phyloP scores from a whole-genome alignment of 495 filamentous ascomycete genomes.

The Sphaerosporella brunnea region DNA sequence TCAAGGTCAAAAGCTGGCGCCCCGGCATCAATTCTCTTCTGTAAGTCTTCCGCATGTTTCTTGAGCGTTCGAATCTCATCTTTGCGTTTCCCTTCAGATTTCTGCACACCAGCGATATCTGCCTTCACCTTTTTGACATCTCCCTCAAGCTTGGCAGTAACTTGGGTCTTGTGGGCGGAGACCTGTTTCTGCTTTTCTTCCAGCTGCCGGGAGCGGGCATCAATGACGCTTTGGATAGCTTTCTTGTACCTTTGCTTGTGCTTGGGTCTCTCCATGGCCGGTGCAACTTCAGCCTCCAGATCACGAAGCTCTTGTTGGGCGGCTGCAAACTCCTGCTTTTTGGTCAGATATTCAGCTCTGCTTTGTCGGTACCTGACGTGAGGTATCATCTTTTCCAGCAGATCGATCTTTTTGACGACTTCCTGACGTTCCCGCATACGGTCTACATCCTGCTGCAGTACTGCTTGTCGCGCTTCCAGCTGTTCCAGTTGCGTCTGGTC shows the following conservation, averaged over 20 bases:
- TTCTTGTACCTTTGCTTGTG: slow-evolving; percentile 44
- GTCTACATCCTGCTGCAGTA: slow-evolving; percentile 65
- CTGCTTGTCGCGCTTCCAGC: slow-evolving; percentile 55
- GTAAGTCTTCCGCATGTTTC: slow-evolving; percentile 27
- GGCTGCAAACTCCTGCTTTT: slow-evolving; percentile 33
- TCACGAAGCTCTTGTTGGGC: slow-evolving; percentile 36
- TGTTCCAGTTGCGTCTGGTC: slow-evolving; percentile 45
- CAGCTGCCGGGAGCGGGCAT: background rate
- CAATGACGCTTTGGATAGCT: slow-evolving; percentile 12
- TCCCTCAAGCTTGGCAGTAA: slow-evolving; percentile 32
- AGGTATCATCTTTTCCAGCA: slow-evolving; percentile 47
- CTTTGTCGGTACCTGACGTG: slow-evolving; percentile 43
- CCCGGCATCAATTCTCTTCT: slow-evolving; percentile 30
- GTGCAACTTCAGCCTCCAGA: slow-evolving; percentile 45
- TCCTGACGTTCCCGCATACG: slow-evolving; percentile 56
- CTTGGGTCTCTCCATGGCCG: slow-evolving; percentile 46
- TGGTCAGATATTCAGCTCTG: slow-evolving; percentile 21
- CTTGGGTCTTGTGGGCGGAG: slow-evolving; percentile 37
- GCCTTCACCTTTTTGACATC: slow-evolving; percentile 38
- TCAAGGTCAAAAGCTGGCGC: slow-evolving; percentile 34
- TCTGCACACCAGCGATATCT: slow-evolving; percentile 41
- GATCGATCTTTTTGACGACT: slow-evolving; percentile 45
- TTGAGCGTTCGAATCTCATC: slow-evolving; percentile 30
- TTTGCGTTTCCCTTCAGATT: slow-evolving; percentile 33
- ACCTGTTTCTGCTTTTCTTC: slow-evolving; percentile 33